Conservation (phyloP, 2,329 filamentous ascomycete genomes). For the Neonectria sp. region DNA sequence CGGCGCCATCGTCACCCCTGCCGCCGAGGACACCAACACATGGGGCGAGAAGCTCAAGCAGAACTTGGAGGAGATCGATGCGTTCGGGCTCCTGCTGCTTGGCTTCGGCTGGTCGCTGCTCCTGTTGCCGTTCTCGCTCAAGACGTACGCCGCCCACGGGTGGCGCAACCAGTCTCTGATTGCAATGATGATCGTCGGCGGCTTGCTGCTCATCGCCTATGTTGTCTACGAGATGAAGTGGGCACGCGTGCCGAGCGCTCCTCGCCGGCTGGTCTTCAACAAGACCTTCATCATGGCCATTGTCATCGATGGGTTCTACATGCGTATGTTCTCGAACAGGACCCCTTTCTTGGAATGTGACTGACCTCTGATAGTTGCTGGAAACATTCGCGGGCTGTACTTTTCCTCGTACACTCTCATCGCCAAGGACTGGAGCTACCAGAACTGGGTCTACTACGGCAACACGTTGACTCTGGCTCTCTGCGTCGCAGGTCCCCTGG, state of each 20-base stretch:
- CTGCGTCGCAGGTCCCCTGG: slow-evolving; percentile 38
- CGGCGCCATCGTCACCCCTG: slow-evolving; percentile 36
- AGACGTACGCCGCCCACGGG: slow-evolving; percentile 54
- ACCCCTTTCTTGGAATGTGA: not conserved
- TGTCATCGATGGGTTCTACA: slow-evolving; percentile 50
- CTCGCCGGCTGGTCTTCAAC: slow-evolving; percentile 48
- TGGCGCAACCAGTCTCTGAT: slow-evolving; percentile 62
- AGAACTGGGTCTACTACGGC: slow-evolving; percentile 55
- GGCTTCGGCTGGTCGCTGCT: slow-evolving; percentile 69
- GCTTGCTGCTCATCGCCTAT: slow-evolving; percentile 57
- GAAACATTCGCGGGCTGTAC: slow-evolving; percentile 51
- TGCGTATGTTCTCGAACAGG: slow-evolving; percentile 31
- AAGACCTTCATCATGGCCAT: slow-evolving; percentile 51
- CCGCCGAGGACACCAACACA: slow-evolving; percentile 28
- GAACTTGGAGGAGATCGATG: slow-evolving; percentile 60
- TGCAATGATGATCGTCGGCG: slow-evolving; percentile 58
- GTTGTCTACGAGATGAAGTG: slow-evolving; percentile 62
- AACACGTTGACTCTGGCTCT: slow-evolving; percentile 54
- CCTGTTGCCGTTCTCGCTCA: slow-evolving; percentile 77
- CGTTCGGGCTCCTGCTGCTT: slow-evolving; percentile 61
- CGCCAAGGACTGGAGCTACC: slow-evolving; percentile 52
- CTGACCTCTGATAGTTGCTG: slow-evolving; percentile 43
- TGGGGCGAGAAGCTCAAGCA: slow-evolving; percentile 40
- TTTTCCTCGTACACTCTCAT: slow-evolving; percentile 53
- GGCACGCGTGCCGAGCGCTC: slow-evolving; percentile 43